Evolutionary conservation across 805 yeast species (phyloP).

Genomic region (Groenewaldozyma salmanticensis): DNA sequence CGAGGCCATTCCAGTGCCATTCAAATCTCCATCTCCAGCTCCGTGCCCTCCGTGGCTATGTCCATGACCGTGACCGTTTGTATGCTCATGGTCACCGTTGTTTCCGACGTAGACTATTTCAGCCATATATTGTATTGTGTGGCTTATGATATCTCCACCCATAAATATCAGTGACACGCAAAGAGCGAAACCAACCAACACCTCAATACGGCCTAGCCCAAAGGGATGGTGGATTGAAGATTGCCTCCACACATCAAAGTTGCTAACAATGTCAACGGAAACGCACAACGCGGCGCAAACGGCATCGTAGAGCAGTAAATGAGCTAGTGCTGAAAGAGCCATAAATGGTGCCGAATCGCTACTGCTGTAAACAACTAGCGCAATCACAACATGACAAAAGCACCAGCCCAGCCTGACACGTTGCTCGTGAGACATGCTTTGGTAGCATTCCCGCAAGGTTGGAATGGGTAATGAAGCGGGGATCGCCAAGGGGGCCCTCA

Average conservation of each 20-base stretch:
- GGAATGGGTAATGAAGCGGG: constrained; percentile 70
- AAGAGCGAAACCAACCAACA: constrained; percentile 76
- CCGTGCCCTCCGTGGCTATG: constrained; percentile 5
- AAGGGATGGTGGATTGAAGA: constrained; percentile 81
- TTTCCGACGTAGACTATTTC: constrained; percentile 26
- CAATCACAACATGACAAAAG: constrained; percentile 42
- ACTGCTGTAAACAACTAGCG: constrained; percentile 55
- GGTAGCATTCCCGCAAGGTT: constrained; percentile 48
- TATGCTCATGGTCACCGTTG: constrained; percentile 10
- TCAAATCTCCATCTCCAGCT: constrained; percentile 1
- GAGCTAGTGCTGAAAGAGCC: constrained; percentile 70
- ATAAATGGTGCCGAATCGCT: constrained; percentile 37
- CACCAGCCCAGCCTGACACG: constrained; percentile 52
- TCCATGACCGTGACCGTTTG: constrained; percentile 11
- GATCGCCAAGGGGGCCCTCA: constrained; percentile 49
- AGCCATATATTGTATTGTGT: constrained; percentile 69
- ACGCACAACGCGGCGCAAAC: constrained; percentile 63
- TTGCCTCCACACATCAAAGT: constrained; percentile 84
- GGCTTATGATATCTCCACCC: constrained; percentile 82
- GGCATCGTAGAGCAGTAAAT: constrained; percentile 78
- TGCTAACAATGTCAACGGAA: constrained; percentile 70
- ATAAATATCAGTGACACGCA: constrained; percentile 81
- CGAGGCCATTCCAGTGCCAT: constrained; percentile 9
- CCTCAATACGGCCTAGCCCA: constrained; percentile 88
- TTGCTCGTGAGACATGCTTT: constrained; percentile 51